Evolutionary conservation across 2,329 filamentous ascomycete species (phyloP), one percentile per base, ranked within the genome.

Genomic region (Aspergillus glaucus): DNA sequence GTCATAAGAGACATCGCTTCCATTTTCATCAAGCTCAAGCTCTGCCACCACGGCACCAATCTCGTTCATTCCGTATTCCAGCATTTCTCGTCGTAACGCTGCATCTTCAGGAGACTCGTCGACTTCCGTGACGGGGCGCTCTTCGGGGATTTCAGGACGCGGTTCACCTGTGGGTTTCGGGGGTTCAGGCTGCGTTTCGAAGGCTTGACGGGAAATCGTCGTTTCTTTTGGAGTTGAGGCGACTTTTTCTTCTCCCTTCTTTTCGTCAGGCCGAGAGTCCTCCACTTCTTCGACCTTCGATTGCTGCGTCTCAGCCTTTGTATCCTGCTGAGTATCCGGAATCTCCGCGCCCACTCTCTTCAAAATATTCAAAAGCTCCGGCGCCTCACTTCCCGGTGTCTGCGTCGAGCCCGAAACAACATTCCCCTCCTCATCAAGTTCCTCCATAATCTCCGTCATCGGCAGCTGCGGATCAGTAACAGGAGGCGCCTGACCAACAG

Each of bases 21-120:
- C 74, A 15, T 75, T 75, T 51, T 91, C 85, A 53, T 95, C 88
- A 2, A 97, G 69, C 50, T 94, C 82, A 42, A 98, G 79, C 69
- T 97, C 90, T 14, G 93, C 93, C 14, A 98, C 93, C 2, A 98
- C 87, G 34, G 88, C 83, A 3, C 90, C 89, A 49, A 98, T 85
- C 66, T 97, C 92, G 41, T 86, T 85, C 68, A 95, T 74, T 52
- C 88, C 85, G 63, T 97, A 98, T 54, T 87, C 79, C 6, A 97
- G 77, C 91, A 98, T 97, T 62, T 96, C 85, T 49, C 85, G 81
- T 5, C 93, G 84, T 21, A 95, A 69, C 28, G 79, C 79, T 3
- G 89, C 87, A 54, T 96, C 92, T 55, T 95, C 90, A 10, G 80
- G 75, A 0, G 85, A 81, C 59, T 98, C 93, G 45, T 87, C 79